Evolutionary conservation across 106 monocot species (phyloP).

Genomic region (Chionographis japonica): DNA sequence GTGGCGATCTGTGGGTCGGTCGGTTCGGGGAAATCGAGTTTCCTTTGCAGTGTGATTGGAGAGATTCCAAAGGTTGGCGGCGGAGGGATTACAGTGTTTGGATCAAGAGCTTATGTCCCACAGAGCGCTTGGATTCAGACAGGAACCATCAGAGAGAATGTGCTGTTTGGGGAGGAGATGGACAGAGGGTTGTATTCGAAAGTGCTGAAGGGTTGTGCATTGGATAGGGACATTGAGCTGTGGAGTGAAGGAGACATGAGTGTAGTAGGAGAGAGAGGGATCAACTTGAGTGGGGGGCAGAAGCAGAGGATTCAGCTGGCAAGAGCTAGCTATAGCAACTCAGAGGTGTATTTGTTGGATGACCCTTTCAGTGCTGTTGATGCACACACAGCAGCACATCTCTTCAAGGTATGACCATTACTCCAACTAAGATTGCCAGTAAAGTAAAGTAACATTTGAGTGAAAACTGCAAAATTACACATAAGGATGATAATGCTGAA

Average conservation of each 20-base stretch:
- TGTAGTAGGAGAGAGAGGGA: slow-evolving; percentile 69
- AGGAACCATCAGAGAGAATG: slow-evolving; percentile 64
- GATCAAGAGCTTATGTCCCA: slow-evolving; percentile 70
- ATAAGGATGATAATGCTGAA: too few species aligned
- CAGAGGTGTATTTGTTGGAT: slow-evolving; percentile 72
- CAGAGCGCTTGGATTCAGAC: slow-evolving; percentile 85
- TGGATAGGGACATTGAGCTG: slow-evolving; percentile 56
- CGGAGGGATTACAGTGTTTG: slow-evolving; percentile 27
- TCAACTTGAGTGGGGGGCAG: slow-evolving; percentile 86
- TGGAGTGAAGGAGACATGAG: slow-evolving; percentile 66
- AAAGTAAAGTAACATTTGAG: too few species aligned
- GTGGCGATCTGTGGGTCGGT: slow-evolving; percentile 75
- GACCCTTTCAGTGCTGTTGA: slow-evolving; percentile 98
- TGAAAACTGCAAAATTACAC: too few species aligned
- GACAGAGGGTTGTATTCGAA: slow-evolving; percentile 37
- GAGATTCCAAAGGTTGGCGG: slow-evolving; percentile 58
- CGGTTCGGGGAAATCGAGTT: slow-evolving; percentile 80
- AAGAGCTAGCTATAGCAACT: slow-evolving; percentile 63
- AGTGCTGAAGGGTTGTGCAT: slow-evolving; percentile 63
- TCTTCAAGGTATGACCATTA: slow-evolving; percentile 57
- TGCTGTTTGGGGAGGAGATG: slow-evolving; percentile 80
- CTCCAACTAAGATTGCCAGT: too few species aligned
- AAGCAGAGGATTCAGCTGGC: slow-evolving; percentile 96
- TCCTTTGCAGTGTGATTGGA: slow-evolving; percentile 60
- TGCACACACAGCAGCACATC: slow-evolving; percentile 78